Percentiles rank a stretch among this genome's conserved stretches.
Evolutionary conservation across 2,329 filamentous ascomycete genomes (phyloP).

Genomic region (Neonectria coccinea): DNA sequence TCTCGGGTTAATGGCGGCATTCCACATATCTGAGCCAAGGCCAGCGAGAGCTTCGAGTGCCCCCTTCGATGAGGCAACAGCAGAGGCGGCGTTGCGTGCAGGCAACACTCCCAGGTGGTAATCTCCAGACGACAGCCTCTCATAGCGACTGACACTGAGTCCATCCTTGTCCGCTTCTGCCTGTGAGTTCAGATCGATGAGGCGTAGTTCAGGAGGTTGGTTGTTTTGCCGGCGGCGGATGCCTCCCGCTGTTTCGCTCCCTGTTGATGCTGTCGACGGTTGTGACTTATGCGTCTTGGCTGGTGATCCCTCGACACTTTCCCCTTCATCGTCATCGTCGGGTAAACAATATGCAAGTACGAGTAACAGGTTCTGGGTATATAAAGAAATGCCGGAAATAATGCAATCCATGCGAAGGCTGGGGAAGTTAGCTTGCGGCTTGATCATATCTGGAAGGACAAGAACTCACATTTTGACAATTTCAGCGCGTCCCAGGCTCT

Average conservation of each 20-base stretch:
- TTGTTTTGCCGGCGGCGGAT: slow-evolving; percentile 81
- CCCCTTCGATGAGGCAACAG: slow-evolving; percentile 74
- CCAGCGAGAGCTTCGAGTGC: slow-evolving; percentile 81
- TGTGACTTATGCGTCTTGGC: slow-evolving; percentile 56
- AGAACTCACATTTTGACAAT: slow-evolving; percentile 89
- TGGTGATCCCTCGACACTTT: slow-evolving; percentile 43
- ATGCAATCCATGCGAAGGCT: slow-evolving; percentile 97
- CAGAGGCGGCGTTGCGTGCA: slow-evolving; percentile 74
- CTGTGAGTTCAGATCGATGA: slow-evolving; percentile 90
- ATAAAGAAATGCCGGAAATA: slow-evolving; percentile 95
- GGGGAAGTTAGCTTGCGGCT: slow-evolving; percentile 69
- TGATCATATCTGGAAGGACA: slow-evolving; percentile 55
- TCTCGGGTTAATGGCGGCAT: slow-evolving; percentile 88
- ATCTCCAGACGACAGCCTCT: slow-evolving; percentile 86
- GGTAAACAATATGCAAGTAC: slow-evolving; percentile 90
- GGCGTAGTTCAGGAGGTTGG: slow-evolving; percentile 85
- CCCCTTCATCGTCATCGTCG: slow-evolving; percentile 73
- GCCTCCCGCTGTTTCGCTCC: slow-evolving; percentile 72
- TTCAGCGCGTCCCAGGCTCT: slow-evolving; percentile 82
- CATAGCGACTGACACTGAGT: slow-evolving; percentile 86
- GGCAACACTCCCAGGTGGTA: slow-evolving; percentile 91
- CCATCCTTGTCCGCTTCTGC: slow-evolving; percentile 89
- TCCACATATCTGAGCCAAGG: slow-evolving; percentile 83
- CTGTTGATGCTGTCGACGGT: slow-evolving; percentile 60
- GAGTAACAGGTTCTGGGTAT: slow-evolving; percentile 90